These are phyloP conservation scores for Adiantum capillusveneris DNA, from an alignment of 75 land plant genomes.

Conservation along the genomic window DNA sequence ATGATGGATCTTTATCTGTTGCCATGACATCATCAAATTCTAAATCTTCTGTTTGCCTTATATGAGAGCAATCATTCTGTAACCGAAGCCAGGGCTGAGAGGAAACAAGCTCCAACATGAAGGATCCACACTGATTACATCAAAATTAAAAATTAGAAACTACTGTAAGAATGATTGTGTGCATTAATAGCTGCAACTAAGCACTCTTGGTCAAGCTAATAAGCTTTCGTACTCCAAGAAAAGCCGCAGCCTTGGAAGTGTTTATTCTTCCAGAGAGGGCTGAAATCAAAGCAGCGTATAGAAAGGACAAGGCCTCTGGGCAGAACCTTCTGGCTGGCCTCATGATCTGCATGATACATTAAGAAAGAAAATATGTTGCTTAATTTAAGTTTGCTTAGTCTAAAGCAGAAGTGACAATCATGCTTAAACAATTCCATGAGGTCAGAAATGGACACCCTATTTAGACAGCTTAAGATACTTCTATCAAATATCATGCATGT, in stretches of 20 bases:
- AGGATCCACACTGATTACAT: constrained; percentile 16
- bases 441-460: neutral
- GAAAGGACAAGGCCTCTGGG: constrained; percentile 70
- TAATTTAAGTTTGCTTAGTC: too few species aligned
- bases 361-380: too few species aligned
- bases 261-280: constrained; percentile 24
- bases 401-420: too few species aligned
- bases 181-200: constrained; percentile 1
- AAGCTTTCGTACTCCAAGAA: neutral
- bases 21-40: constrained; percentile 52
- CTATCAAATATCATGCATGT: too few species aligned
- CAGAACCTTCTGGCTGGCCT: constrained; percentile 67
- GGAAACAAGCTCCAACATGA: constrained; percentile 38
- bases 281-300: constrained; percentile 51
- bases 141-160: too few species aligned
- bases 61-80: constrained; percentile 9
- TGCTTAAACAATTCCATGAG: too few species aligned
- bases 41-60: constrained; percentile 16
- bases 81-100: constrained; percentile 47
- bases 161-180: too few species aligned
- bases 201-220: neutral
- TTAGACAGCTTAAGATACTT: too few species aligned
- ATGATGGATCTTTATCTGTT: constrained; percentile 42
- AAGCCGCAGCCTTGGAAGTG: neutral
- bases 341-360: constrained; percentile 52